These are phyloP conservation scores for Mycosphaerella arachidis DNA, from an alignment of 2,329 filamentous ascomycete species.

Conservation along the genomic window DNA sequence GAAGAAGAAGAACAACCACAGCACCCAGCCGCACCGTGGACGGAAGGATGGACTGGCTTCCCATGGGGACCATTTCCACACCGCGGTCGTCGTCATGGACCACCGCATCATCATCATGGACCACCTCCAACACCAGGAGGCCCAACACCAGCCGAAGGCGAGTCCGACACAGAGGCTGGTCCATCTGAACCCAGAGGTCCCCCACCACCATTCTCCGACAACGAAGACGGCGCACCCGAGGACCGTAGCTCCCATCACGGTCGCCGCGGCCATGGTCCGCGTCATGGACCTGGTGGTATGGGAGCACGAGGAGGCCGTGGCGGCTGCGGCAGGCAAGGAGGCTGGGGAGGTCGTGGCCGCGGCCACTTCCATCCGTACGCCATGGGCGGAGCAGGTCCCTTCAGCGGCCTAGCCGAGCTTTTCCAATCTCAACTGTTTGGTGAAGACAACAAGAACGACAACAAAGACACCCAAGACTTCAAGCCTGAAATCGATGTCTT, in stretches of 20 bases:
- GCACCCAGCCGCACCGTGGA: conserved; percentile 20
- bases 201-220: conserved; percentile 20
- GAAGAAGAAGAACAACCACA: conserved; percentile 25
- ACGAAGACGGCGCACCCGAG: conserved; percentile 10
- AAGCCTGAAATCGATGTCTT: conserved; percentile 70
- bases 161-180: conserved; percentile 17
- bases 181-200: conserved; percentile 24
- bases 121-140: conserved; percentile 14
- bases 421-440: conserved; percentile 38
- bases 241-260: conserved; percentile 18
- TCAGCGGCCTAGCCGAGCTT: conserved; percentile 31
- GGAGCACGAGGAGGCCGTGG: neutral
- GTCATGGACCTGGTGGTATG: conserved; percentile 26
- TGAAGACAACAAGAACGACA: conserved; percentile 20
- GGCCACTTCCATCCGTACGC: conserved; percentile 21
- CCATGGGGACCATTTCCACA: conserved; percentile 30
- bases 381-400: conserved; percentile 20
- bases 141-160: conserved; percentile 15
- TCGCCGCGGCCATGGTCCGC: conserved; percentile 15
- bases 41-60: conserved; percentile 37
- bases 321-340: conserved; percentile 27
- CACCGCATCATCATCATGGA: conserved; percentile 21
- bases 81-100: conserved; percentile 26
- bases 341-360: conserved; percentile 20
- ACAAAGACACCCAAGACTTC: conserved; percentile 51